Conservation (phyloP, 768 basidiomycete species). For the Boletus fagicola region DNA sequence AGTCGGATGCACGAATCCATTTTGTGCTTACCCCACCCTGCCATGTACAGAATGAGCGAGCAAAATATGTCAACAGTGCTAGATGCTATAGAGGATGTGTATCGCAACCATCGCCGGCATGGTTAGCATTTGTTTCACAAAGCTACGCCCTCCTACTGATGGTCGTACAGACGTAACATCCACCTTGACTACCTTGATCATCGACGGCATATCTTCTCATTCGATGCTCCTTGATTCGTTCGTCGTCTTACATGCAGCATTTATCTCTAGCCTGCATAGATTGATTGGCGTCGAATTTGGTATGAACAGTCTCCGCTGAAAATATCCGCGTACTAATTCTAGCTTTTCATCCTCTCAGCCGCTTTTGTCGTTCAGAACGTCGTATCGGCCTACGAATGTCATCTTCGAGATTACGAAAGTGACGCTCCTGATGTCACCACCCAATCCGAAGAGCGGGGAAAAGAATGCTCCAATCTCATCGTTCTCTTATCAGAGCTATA, state of each 20-base stretch:
- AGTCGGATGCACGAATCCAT: constrained; percentile 7
- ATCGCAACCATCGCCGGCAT: constrained; percentile 73
- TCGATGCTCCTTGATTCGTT: constrained; percentile 84
- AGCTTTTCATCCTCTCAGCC: constrained; percentile 41
- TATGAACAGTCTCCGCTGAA: constrained; percentile 36
- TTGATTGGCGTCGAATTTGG: constrained; percentile 87
- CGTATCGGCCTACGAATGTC: constrained; percentile 63
- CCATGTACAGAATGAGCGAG: constrained; percentile 73
- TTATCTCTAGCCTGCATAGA: constrained; percentile 78
- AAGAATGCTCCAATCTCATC: constrained; percentile 87
- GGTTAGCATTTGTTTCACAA: constrained; percentile 43
- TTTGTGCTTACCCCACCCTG: constrained; percentile 1
- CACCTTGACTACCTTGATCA: constrained; percentile 69
- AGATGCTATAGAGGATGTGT: constrained; percentile 70
- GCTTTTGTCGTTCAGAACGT: constrained; percentile 79
- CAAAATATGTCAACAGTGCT: constrained; percentile 80
- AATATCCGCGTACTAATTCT: background rate
- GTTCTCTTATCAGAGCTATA: constrained; percentile 89
- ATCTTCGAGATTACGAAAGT: constrained; percentile 41
- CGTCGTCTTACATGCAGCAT: constrained; percentile 82
- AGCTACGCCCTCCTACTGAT: constrained; percentile 8
- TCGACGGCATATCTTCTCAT: constrained; percentile 77
- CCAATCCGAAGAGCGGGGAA: constrained; percentile 51
- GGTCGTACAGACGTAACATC: constrained; percentile 70
- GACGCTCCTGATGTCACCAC: constrained; percentile 12